Base-by-base conservation (phyloP, 169 alveolate species). In the Eimeria tenella region DNA sequence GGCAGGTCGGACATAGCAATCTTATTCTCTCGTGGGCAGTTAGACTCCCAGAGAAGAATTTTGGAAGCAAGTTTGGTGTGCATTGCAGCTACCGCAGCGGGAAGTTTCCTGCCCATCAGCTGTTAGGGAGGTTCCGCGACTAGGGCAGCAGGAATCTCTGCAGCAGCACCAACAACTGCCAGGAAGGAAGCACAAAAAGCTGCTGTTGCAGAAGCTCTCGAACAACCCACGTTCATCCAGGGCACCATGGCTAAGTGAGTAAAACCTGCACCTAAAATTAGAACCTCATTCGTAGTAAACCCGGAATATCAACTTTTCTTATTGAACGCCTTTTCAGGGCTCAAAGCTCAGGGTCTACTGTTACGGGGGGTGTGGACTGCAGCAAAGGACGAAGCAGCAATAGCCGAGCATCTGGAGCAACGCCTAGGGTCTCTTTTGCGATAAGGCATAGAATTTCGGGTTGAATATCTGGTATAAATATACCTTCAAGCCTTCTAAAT, bases 371-470 rank as follows among this genome's bases (percentile, higher is more conserved):
- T 79, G 70, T 23, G 70, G 0, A n/a, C 53, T 79, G 88, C 91
- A 83, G 91, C 91, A 31, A 83, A 83, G 42, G 91, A 83, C 91
- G 91, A 83, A 60, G 91, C 91, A 49, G 77, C 74, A 31, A 25
- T 62, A 19, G 91, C 91, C 19, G 91, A 83, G 77, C 25, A 25
- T 49, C 91, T 60, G 23, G 79, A 56, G 11, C 74, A 83, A 77
- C 91, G 88, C 25, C 88, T 79, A 25, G 88, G 88, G 13, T 79
- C 88, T n/a, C 70, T 79, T 9, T 52, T 79, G 8, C 65, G 70
- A 5, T 79, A 79, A 50, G 52, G 49, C 31, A 23, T 70, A 70
- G 79, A 52, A 52, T 70, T 70, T 70, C 8, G 52, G 79, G 79
- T 70, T 70, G 21, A 70, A 52, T 0, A 17, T 8, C 21, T 3